Conservation (phyloP, 768 basidiomycete species). For the Mrakia gelida region DNA sequence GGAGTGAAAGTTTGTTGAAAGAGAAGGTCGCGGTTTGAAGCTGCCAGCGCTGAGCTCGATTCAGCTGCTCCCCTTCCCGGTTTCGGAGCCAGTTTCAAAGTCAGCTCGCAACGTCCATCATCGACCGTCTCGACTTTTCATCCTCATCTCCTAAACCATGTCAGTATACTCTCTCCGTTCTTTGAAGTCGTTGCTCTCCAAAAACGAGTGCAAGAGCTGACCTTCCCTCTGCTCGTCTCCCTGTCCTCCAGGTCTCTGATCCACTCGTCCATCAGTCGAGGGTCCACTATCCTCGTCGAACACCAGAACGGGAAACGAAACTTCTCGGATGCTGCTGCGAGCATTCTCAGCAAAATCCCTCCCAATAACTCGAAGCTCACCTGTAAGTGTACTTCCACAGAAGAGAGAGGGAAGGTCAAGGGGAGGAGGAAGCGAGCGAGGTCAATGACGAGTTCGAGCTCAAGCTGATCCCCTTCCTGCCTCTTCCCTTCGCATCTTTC, state of each 20-base stretch:
- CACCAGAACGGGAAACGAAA: slow-evolving; percentile 74
- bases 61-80: no score
- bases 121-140: no score
- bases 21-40: neutral
- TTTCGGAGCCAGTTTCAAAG: no score
- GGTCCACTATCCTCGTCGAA: slow-evolving; percentile 76
- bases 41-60: neutral
- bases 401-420: neutral
- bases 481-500: neutral
- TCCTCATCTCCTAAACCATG: no score
- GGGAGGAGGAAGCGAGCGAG: no score
- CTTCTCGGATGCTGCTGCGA: slow-evolving; percentile 87
- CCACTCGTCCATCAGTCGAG: slow-evolving; percentile 77
- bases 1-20: neutral
- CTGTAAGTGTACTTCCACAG: slow-evolving; percentile 36
- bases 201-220: neutral
- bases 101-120: no score
- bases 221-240: no score
- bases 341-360: slow-evolving; percentile 90
- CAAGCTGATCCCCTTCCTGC: neutral
- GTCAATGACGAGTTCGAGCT: slow-evolving; percentile 5
- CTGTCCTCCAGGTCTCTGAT: slow-evolving; percentile 50
- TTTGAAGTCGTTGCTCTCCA: neutral
- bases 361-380: slow-evolving; percentile 68
- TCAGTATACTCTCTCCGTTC: neutral